Evolutionary conservation across 805 yeast species (phyloP).

Genomic region (Pichia thaimueangensis): DNA sequence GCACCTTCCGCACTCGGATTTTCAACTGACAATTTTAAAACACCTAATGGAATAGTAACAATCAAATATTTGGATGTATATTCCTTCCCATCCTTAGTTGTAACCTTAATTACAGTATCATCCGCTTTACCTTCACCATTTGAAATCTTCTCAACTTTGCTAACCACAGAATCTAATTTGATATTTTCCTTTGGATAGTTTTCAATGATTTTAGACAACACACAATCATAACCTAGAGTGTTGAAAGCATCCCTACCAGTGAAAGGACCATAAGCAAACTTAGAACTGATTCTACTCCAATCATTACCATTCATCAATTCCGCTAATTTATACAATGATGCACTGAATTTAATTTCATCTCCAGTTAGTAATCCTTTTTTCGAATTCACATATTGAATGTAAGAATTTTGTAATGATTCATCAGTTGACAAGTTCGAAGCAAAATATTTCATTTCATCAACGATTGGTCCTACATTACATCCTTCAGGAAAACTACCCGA

Average conservation of each 20-base stretch:
- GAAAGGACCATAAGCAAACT: conserved; percentile 21
- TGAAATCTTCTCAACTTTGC: conserved; percentile 22
- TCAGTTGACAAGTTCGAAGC: conserved; percentile 29
- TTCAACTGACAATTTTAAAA: conserved; percentile 31
- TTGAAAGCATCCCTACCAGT: conserved; percentile 31
- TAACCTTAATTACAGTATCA: conserved; percentile 12
- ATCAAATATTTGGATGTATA: conserved; percentile 32
- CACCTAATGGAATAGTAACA: conserved; percentile 46
- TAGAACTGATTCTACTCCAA: conserved; percentile 28
- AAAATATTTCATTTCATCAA: conserved; percentile 27
- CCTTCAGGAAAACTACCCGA: conserved; percentile 14
- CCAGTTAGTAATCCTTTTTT: conserved; percentile 17
- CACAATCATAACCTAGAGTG: conserved; percentile 23
- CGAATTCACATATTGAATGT: conserved; percentile 19
- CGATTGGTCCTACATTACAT: conserved; percentile 30
- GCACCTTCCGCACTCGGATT: conserved; percentile 24
- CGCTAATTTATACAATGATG: conserved; percentile 24
- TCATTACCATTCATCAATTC: conserved; percentile 26
- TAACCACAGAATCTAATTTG: conserved; percentile 19
- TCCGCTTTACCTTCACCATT: conserved; percentile 5
- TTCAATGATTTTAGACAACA: conserved; percentile 24
- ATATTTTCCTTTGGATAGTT: conserved; percentile 23
- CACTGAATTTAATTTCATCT: conserved; percentile 25
- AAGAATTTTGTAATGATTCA: conserved; percentile 21
- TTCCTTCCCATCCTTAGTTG: conserved; percentile 16